Base-by-base conservation (phyloP, 1,284 basidiomycete species). In the Microbotryum scabiosae region DNA sequence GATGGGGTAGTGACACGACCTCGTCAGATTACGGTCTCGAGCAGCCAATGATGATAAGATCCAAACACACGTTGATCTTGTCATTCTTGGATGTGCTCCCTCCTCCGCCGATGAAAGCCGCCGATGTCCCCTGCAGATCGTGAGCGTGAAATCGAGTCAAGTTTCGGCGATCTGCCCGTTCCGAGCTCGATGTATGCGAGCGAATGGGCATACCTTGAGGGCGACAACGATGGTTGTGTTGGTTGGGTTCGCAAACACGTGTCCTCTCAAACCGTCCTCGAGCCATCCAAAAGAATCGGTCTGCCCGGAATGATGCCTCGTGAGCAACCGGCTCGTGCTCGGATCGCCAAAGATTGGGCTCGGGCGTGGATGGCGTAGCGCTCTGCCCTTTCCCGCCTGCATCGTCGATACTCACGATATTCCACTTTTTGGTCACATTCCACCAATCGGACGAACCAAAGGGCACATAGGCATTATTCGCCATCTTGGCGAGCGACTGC, bases 221-320 rank as follows among this genome's bases (percentile, higher is more conserved):
- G 90, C 84, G 18, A 97, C 80, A 14, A 97, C 82, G 50, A 97
- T 82, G 0, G 90, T 94, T 41, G 81, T 81, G 72, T 97, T 96
- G 73, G 88, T 86, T 82, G 88, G 81, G 9, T 73, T 72, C 14
- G 73, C 72, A 59, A 78, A 79, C 20, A 98, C 83, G 72, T 97
- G 88, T 0, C 94, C 94, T 4, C 94, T 82, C 62, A 97, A 84
- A 0, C 91, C 91, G 72, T 96, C 88, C 23, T 82, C 80, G 71
- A 90, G 87, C 93, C 93, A 98, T 6, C 94, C 94, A 71, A 97
- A 88, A 1, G 88, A 90, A 70, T 84, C 81, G n/a, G 81, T 81
- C 86, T 89, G 64, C 12, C 1, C 16, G 57, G 59, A 60, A 14
- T 10, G 20, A 32, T n/a, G 28, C 28, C 30, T 30, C 30, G 30